Evolutionary conservation across 345 rosid species (phyloP).

Genomic region (Eucalyptus guilfoylei): DNA sequence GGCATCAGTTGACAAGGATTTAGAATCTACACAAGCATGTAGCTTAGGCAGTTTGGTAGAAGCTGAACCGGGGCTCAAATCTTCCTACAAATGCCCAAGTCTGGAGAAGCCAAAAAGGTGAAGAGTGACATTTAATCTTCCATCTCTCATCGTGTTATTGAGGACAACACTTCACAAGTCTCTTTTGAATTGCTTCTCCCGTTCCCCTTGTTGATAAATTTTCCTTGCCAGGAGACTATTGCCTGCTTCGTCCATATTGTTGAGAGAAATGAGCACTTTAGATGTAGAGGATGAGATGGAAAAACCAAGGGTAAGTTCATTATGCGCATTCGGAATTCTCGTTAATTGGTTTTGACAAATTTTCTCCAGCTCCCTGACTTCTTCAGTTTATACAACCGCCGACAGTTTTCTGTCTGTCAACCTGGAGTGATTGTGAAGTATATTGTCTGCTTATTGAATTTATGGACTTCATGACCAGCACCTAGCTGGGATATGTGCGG

Average conservation of each 20-base stretch:
- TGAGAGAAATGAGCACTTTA: conserved; percentile 44
- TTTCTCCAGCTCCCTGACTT: background rate
- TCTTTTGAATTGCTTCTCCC: background rate
- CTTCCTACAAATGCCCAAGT: background rate
- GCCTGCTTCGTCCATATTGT: conserved; percentile 60
- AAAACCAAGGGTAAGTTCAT: conserved; percentile 43
- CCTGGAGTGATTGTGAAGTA: background rate
- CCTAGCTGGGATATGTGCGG: background rate
- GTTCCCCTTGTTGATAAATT: background rate
- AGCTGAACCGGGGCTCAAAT: background rate
- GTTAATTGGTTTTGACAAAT: background rate
- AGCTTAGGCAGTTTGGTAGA: background rate
- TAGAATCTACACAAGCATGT: background rate
- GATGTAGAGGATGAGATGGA: conserved; percentile 50
- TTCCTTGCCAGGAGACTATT: background rate
- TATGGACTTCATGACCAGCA: background rate
- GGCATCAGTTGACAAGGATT: background rate
- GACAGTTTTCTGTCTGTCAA: background rate
- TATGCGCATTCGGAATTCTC: background rate
- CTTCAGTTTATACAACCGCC: background rate
- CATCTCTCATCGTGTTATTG: background rate
- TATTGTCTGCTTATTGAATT: background rate
- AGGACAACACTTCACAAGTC: background rate
- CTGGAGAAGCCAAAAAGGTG: background rate
- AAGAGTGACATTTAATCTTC: background rate